phyloP scores from a whole-genome alignment of 2,329 filamentous ascomycete species.

The Paramyrothecium sp. region DNA sequence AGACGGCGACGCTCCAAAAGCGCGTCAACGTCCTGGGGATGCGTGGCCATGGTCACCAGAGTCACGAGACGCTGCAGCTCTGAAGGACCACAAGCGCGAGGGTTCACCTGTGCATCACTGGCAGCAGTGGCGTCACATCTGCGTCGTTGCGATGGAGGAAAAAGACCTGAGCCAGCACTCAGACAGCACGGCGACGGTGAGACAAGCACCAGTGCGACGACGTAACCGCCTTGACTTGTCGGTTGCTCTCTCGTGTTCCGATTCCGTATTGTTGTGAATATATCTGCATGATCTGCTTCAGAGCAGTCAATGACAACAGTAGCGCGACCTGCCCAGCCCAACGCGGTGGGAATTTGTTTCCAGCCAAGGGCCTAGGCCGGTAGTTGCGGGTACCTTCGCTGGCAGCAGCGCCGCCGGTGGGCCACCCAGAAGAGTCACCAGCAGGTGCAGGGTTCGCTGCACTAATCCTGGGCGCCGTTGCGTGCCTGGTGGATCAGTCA shows the following conservation, averaged over 20 bases:
- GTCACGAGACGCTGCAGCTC: too few species aligned
- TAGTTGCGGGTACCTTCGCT: neutral
- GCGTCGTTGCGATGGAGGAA: neutral
- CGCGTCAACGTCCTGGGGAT: constrained; percentile 17
- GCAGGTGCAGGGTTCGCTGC: neutral
- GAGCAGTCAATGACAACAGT: neutral
- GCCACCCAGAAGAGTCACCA: too few species aligned
- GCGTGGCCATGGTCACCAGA: constrained; percentile 20
- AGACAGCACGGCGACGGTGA: neutral
- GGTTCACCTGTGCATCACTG: neutral
- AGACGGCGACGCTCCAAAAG: constrained; percentile 24
- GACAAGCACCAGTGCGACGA: too few species aligned
- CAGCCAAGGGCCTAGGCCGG: neutral
- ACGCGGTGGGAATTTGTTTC: neutral
- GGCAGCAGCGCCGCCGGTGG: neutral
- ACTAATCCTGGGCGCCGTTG: neutral
- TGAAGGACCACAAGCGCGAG: neutral
- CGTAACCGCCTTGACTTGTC: too few species aligned
- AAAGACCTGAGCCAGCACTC: neutral
- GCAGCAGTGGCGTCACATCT: neutral
- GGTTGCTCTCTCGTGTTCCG: too few species aligned
- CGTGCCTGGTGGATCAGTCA: neutral
- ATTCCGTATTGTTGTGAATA: neutral
- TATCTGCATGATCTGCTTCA: neutral
- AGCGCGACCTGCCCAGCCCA: neutral